Evolutionary conservation across 164 flowering plant species (phyloP).

Genomic region (Saururus chinensis): DNA sequence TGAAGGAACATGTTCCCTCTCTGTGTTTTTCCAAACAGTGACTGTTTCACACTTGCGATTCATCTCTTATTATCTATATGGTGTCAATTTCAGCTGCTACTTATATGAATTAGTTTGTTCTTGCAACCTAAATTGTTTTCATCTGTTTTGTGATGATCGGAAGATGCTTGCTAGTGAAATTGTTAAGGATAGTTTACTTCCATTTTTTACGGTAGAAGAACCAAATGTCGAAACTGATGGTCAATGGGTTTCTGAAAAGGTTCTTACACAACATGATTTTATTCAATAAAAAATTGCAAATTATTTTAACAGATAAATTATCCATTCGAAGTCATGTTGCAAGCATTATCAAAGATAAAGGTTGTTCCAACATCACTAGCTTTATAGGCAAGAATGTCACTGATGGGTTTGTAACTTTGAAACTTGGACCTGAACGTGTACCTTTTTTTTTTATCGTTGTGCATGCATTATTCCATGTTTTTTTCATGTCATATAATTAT

Average conservation of each 20-base stretch:
- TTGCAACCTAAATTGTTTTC: not conserved
- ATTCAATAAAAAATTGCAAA: no score
- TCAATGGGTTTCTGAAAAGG: constrained; percentile 55
- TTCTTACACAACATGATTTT: constrained; percentile 8
- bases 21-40: no score
- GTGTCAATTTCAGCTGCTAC: not conserved
- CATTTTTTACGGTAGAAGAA: constrained; percentile 51
- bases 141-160: constrained; percentile 3
- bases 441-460: not conserved
- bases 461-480: not conserved
- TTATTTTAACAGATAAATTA: no score
- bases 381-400: constrained; percentile 67
- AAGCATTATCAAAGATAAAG: constrained; percentile 73
- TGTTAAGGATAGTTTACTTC: constrained; percentile 64
- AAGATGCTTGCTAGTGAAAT: constrained; percentile 97
- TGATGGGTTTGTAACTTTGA: constrained; percentile 58
- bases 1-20: no score
- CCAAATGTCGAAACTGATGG: constrained; percentile 56
- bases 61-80: not conserved
- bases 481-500: not conserved
- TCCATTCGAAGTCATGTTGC: constrained; percentile 2
- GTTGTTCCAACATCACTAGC: constrained; percentile 70
- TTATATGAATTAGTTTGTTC: not conserved
- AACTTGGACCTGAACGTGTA: no score
- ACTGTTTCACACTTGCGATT: no score